Conservation (phyloP, 768 basidiomycete species). For the Paxillus rubicundulus region DNA sequence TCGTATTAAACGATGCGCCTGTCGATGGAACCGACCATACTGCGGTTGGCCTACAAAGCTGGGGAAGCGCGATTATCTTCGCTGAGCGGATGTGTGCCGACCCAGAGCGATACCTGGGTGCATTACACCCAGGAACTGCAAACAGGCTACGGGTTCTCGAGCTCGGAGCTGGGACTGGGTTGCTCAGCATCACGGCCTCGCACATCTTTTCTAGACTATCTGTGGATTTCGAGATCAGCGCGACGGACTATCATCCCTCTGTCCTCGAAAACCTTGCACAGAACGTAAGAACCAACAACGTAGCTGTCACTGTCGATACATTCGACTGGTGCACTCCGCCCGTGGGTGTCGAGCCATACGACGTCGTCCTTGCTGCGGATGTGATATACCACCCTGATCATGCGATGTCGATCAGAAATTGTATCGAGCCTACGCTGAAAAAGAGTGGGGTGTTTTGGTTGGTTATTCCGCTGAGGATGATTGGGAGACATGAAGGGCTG, state of each 20-base stretch:
- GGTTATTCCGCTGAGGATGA: slow-evolving; percentile 66
- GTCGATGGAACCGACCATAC: slow-evolving; percentile 67
- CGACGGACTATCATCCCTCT: slow-evolving; percentile 78
- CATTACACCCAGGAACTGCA: slow-evolving; percentile 8
- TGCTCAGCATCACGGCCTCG: slow-evolving; percentile 69
- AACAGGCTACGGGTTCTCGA: slow-evolving; percentile 54
- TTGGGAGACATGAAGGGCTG: slow-evolving; percentile 61
- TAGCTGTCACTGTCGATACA: slow-evolving; percentile 41
- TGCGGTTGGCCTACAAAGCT: slow-evolving; percentile 80
- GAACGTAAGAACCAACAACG: slow-evolving; percentile 59
- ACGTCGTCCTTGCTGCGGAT: slow-evolving; percentile 76
- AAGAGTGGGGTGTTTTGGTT: slow-evolving; percentile 62
- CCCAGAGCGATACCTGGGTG: slow-evolving; percentile 40
- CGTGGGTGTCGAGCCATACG: slow-evolving; percentile 46
- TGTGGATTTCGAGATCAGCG: slow-evolving; percentile 41
- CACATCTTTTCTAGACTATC: slow-evolving; percentile 38
- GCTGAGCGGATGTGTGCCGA: slow-evolving; percentile 57
- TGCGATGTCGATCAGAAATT: slow-evolving; percentile 63
- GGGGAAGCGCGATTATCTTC: slow-evolving; percentile 76
- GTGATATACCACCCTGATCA: slow-evolving; percentile 74
- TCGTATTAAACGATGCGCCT: slow-evolving; percentile 71
- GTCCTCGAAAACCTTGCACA: slow-evolving; percentile 64
- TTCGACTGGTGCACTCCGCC: slow-evolving; percentile 67
- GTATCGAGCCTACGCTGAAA: slow-evolving; percentile 51
- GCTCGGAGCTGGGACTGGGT: slow-evolving; percentile 83